A percentile compares a stretch with the other conserved stretches of the same genome.
These are phyloP conservation scores for Davidsoniella neocaledoniae DNA, from an alignment of 2,329 filamentous ascomycete species.

Conservation along the genomic window DNA sequence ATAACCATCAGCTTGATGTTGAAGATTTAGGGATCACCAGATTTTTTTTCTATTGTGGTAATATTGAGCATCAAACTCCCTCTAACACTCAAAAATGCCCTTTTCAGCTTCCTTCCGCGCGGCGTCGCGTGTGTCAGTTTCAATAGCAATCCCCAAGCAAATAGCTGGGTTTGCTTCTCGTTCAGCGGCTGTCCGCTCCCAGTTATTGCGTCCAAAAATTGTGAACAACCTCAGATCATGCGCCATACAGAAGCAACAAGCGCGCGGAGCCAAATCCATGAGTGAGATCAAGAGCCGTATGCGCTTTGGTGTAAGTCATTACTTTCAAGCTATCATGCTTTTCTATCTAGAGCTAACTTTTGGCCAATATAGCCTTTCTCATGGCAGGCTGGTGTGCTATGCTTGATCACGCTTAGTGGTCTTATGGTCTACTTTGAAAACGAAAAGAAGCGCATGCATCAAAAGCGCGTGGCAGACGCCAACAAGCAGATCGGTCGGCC, in stretches of 20 bases:
- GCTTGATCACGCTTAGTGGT: constrained; percentile 59
- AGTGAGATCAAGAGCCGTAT: constrained; percentile 43
- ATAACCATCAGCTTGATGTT: no score
- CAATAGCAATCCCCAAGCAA: neutral
- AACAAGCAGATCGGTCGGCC: constrained; percentile 85
- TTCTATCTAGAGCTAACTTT: neutral
- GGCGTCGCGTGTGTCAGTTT: neutral
- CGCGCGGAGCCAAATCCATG: constrained; percentile 31
- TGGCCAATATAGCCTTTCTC: constrained; percentile 57
- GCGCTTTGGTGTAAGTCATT: constrained; percentile 32
- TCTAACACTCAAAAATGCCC: neutral
- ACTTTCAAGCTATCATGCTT: neutral
- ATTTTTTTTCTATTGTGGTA: no score
- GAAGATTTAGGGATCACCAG: no score
- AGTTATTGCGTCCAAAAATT: neutral
- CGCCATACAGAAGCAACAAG: neutral
- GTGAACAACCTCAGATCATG: neutral
- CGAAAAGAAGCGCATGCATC: constrained; percentile 82
- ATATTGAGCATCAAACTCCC: neutral
- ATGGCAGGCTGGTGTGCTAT: constrained; percentile 75
- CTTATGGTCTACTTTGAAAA: constrained; percentile 83
- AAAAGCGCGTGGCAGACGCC: constrained; percentile 76
- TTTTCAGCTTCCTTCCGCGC: constrained; percentile 1
- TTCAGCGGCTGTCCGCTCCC: constrained; percentile 15
- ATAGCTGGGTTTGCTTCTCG: constrained; percentile 9